These are phyloP conservation scores for Funneliformis caledonium DNA, from an alignment of 371 early-diverging fungal genomes.

Conservation along the genomic window DNA sequence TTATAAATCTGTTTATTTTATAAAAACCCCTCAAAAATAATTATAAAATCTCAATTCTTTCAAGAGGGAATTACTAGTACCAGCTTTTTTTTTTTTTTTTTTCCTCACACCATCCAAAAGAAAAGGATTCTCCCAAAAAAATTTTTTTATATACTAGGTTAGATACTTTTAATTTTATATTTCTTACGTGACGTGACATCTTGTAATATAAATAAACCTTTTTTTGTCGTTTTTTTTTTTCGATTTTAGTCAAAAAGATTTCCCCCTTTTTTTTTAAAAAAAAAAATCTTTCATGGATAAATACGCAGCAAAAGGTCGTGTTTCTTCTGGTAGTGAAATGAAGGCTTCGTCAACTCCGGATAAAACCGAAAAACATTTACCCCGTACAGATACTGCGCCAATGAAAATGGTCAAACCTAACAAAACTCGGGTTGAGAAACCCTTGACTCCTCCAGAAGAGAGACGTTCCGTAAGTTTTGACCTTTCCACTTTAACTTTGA, in stretches of 20 bases:
- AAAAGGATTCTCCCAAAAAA: background rate
- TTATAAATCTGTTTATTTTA: too few relatives aligned
- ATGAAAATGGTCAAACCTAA: background rate
- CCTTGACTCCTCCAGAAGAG: background rate
- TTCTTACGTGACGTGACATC: background rate
- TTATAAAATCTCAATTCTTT: too few relatives aligned
- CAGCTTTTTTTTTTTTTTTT: too few relatives aligned
- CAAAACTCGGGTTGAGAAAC: background rate
- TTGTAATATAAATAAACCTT: background rate
- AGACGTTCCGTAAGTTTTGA: background rate
- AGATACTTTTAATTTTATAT: background rate
- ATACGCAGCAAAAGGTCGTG: background rate
- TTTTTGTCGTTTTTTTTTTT: background rate
- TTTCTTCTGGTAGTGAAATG: background rate
- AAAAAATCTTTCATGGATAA: background rate
- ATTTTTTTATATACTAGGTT: background rate
- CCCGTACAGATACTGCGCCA: background rate
- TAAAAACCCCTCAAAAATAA: background rate
- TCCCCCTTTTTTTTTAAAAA: too few relatives aligned
- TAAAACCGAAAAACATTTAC: background rate
- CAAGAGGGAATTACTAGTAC: too few relatives aligned
- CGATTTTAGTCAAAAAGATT: background rate
- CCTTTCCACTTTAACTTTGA: background rate
- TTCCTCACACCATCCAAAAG: background rate
- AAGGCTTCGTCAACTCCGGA: background rate